Evolutionary conservation across 768 basidiomycete genomes (phyloP), one percentile per base, ranked within the genome.

Genomic region (Fomitopsis pulvina): DNA sequence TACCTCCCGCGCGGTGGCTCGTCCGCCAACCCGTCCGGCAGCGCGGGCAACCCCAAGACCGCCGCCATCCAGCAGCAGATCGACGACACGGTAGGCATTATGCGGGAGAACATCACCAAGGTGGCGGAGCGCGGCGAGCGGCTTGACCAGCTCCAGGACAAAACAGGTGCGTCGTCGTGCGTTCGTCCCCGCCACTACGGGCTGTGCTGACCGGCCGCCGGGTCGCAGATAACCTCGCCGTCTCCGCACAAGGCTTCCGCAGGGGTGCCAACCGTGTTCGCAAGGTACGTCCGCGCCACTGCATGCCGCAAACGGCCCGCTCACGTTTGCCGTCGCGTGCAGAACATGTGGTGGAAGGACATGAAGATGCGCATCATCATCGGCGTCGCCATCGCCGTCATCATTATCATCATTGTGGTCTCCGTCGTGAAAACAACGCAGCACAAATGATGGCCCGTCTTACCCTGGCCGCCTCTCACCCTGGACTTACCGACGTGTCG

Each of bases 311-410:
- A 4, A 41, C 44, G 30, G 45, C 30, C 14, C 22, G 41, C 54
- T 50, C 21, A 32, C 18, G 28, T 10, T 12, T 46, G 4, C 16
- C 16, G 14, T 9, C 29, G 16, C n/a, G n/a, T n/a, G 18, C 29
- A 91, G 90, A 92, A 90, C 64, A 92, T 92, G 89, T 92, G 89
- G 89, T 94, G 92, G 92, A 94, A 96, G 67, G 93, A 96, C 66
- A 92, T 92, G 89, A 92, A 92, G 89, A 96, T 96, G 95, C 83
- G 93, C 70, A 84, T 98, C 68, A 92, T 97, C 68, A 96, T 99
- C 60, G 90, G 85, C 50, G 76, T 87, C 41, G 92, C 88, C 47
- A 85, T 99, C 60, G 79, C 79, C 43, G 80, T 99, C 50, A 88
- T 99, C 65, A 79, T 97, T 58, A 75, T 94, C 67, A 93, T 99